These are phyloP conservation scores for Phytophthora nicotianae DNA, from an alignment of 352 stramenopile genomes.

Conservation along the genomic window DNA sequence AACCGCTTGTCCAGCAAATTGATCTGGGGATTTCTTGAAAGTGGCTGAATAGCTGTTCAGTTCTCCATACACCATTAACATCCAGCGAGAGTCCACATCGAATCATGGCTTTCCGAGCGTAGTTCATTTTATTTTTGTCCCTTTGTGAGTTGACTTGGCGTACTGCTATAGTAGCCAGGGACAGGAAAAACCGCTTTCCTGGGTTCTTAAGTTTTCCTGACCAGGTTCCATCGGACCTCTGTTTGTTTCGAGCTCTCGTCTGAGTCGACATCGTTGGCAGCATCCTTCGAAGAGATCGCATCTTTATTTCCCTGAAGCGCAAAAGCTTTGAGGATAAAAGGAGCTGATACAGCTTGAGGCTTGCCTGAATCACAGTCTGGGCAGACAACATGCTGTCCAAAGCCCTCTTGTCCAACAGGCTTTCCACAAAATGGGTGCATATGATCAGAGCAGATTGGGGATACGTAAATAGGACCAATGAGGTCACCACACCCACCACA, in stretches of 20 bases:
- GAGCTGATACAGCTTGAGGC: too few species aligned
- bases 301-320: too few species aligned
- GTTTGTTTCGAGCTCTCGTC: too few species aligned
- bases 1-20: too few species aligned
- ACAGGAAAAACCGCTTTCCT: not conserved
- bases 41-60: too few species aligned
- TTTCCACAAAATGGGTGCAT: slow-evolving; percentile 14
- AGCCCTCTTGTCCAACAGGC: slow-evolving; percentile 6
- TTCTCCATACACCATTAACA: not conserved
- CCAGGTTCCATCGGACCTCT: not conserved
- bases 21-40: too few species aligned
- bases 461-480: slow-evolving; percentile 6
- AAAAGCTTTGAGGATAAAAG: too few species aligned
- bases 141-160: not conserved
- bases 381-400: slow-evolving; percentile 2
- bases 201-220: not conserved
- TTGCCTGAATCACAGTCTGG: too few species aligned
- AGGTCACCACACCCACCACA: too few species aligned
- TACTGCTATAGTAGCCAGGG: not conserved
- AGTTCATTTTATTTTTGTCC: not conserved
- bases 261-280: too few species aligned
- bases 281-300: too few species aligned
- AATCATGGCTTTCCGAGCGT: not conserved
- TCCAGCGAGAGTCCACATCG: not conserved
- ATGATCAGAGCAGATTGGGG: not conserved